Base-by-base conservation (phyloP, 1,284 basidiomycete genomes). In the Trichosporon sp. region DNA sequence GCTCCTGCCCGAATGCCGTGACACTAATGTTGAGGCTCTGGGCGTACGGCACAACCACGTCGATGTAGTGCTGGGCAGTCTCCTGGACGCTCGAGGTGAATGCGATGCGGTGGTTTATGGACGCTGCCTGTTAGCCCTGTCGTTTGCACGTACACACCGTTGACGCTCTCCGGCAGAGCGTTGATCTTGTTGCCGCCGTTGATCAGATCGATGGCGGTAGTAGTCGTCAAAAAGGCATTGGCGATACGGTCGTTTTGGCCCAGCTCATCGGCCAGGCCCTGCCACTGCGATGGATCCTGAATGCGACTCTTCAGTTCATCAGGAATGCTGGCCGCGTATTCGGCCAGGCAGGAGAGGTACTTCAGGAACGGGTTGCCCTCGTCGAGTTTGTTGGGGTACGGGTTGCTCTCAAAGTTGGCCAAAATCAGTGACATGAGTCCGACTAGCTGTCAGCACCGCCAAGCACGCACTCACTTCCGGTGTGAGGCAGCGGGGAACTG, bases 61-160 rank as follows among this genome's bases (percentile, higher is more conserved):
- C 65, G 8, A 72, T 44, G 68, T 84, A 76, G 69, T 81, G 83
- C 3, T 76, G 69, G 18, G 80, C 65, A 6, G 85, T 83, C 11
- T 79, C 81, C 15, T 77, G 73, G 58, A 85, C 81, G 1, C 79
- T 80, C 1, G 83, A 83, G 1, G 80, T 80, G 72, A 81, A 81
- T 18, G 82, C 81, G 70, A 86, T 84, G 3, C 85, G 83, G 71
- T 85, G 82, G 72, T 86, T 86, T 72, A 86, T 71, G 1, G 68
- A 73, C 0, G 83, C 81, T 21, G 75, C 71, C 13, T 34, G 53
- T 70, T 42, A 70, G 68, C 32, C 7, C 3, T 25, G 29, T 13
- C 13, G 15, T 31, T n/a, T 44, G 23, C 21, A 11, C 7, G 8
- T 25, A 11, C 47, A 9, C 9, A 51, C 47, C 47, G 12, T 51